phyloP scores from a whole-genome alignment of 495 filamentous ascomycete genomes.

The Penicillium coprophilum region DNA sequence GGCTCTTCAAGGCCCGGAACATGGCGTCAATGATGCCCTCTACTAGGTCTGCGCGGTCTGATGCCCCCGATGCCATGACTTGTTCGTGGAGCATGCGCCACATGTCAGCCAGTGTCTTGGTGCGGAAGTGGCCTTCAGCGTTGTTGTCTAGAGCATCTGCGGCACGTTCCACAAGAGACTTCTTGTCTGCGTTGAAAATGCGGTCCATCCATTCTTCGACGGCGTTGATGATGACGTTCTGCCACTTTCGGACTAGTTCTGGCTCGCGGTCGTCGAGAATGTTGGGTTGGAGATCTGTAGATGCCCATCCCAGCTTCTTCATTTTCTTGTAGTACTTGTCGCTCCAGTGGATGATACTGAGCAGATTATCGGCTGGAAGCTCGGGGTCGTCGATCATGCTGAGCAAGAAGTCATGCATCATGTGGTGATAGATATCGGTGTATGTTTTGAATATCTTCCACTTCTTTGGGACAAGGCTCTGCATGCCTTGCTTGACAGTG shows the following conservation, averaged over 20 bases:
- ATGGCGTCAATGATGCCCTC: slow-evolving; percentile 94
- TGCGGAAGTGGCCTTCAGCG: slow-evolving; percentile 83
- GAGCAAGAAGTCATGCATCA: slow-evolving; percentile 93
- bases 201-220: slow-evolving; percentile 97
- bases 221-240: slow-evolving; percentile 87
- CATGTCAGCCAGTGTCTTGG: slow-evolving; percentile 85
- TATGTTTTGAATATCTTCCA: slow-evolving; percentile 96
- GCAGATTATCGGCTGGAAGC: slow-evolving; percentile 71
- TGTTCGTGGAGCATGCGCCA: slow-evolving; percentile 98
- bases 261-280: slow-evolving; percentile 83
- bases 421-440: slow-evolving; percentile 80
- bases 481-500: slow-evolving; percentile 87
- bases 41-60: slow-evolving; percentile 78
- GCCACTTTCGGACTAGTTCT: slow-evolving; percentile 90
- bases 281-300: slow-evolving; percentile 72
- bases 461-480: slow-evolving; percentile 86
- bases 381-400: slow-evolving; percentile 77
- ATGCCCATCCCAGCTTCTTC: slow-evolving; percentile 76
- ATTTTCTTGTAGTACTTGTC: slow-evolving; percentile 96
- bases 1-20: slow-evolving; percentile 76
- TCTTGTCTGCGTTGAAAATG: slow-evolving; percentile 76
- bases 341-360: slow-evolving; percentile 91
- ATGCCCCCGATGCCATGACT: slow-evolving; percentile 73
- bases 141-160: slow-evolving; percentile 81
- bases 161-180: slow-evolving; percentile 72